Base-by-base conservation (phyloP, 306 rosid species). In the Astragalus membranaceus region DNA sequence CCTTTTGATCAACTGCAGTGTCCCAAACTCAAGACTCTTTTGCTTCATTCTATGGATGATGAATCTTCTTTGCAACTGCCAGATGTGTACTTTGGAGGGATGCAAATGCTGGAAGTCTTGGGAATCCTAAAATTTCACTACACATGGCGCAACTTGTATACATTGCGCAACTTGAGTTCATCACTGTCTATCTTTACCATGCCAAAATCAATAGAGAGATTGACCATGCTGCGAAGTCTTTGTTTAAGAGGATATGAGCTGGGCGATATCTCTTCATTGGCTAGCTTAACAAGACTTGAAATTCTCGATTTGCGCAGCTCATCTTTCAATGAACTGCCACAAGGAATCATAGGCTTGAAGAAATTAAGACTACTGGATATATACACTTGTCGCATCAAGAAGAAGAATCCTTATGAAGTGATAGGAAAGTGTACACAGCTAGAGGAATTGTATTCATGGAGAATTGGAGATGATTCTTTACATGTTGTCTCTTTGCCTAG, bases 201-300 rank as follows among this genome's bases (percentile, higher is more conserved):
- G 29, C 76, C 68, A 8, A 49, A 55, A 5, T 49, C 80, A 56
- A 37, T 72, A 0, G 16, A 64, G 35, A 13, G 29, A 36, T 16
- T 78, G 20, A 20, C n/a, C 30, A 50, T 50, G 48, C 51, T 67
- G 5, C 50, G 5, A 3, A 49, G 32, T 16, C 10, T 78, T 1
- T 8, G 41, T 14, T 11, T 78, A 3, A 9, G 39, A 16, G 6
- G 20, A 0, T 57, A 8, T 44, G 0, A 30, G 7, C 48, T 78
- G 12, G 73, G 43, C 33, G 64, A 72, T 32, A 8, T 72, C 44
- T 64, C 74, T 32, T 2, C 16, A 6, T 2, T 65, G 50, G 32
- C 9, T 64, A 49, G 46, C 35, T 2, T 78, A 16, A 26, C 16
- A n/a, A 8, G 37, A 10, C 74, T 78, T 12, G 78, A 78, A 32